phyloP scores from a whole-genome alignment of 75 land plant genomes.

The Pinus taeda region DNA sequence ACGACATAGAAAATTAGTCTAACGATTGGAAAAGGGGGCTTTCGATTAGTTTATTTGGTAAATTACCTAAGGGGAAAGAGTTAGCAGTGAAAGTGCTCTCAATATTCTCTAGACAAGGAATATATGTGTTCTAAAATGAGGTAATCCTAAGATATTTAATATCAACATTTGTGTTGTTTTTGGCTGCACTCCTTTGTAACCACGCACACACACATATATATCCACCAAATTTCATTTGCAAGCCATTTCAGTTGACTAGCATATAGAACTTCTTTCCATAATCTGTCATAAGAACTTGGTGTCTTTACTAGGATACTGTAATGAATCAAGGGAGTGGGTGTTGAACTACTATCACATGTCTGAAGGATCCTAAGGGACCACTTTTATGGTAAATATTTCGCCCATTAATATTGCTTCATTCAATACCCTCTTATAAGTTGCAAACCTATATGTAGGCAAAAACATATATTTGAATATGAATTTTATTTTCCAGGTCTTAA shows the following conservation, averaged over 20 bases:
- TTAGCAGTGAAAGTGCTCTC: constrained; percentile 4
- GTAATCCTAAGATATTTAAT: not conserved
- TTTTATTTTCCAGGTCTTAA: not conserved
- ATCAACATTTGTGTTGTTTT: not conserved
- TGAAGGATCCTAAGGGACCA: not conserved
- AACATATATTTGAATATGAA: not conserved
- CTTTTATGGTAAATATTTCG: not conserved
- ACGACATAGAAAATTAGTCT: not conserved
- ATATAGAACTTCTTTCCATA: constrained; percentile 28
- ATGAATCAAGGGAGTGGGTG: not conserved
- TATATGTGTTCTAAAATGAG: not conserved
- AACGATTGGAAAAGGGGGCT: not conserved
- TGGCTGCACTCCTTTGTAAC: not conserved
- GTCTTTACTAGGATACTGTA: constrained; percentile 24
- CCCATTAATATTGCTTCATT: no score
- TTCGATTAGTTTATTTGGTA: not conserved
- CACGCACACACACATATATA: no score
- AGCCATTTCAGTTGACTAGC: not conserved
- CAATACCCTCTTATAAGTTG: not conserved
- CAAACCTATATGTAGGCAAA: not conserved
- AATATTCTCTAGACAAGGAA: not conserved
- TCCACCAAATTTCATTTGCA: not conserved
- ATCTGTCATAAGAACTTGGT: constrained; percentile 28
- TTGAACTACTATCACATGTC: not conserved
- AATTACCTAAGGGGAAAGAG: not conserved